Base-by-base conservation (phyloP, 768 basidiomycete genomes). In the Leccinum ochraceum region DNA sequence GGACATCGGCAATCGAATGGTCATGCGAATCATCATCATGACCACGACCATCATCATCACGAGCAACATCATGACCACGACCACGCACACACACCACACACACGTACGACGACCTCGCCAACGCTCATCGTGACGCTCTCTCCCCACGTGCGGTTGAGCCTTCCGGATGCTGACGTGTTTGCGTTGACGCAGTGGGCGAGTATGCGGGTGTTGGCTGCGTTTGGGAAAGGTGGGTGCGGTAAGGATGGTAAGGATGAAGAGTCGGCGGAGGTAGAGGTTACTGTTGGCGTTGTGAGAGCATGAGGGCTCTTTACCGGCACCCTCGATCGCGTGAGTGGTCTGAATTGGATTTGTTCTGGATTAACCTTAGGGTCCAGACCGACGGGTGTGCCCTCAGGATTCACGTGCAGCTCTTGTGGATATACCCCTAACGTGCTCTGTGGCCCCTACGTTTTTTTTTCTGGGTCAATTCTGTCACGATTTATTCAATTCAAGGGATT, bases 61-160 rank as follows among this genome's bases (percentile, higher is more conserved):
- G 26, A n/a, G 28, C 44, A 55, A 53, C 13, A 48, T n/a, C 54
- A 52, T 26, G 24, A 26, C 24, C 24, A 3, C 24, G 24, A 26
- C 24, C 3, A 26, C 57, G 52, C n/a, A 44, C n/a, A 44, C 10
- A 8, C 9, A 44, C 8, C n/a, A 11, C n/a, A 5, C n/a, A 4
- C 42, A 20, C 52, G 24, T 11, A 5, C 32, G 11, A 58, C 44
- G 57, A 66, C 69, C 8, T 71, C 78, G 13, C 75, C 80, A 22
- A 66, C 72, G n/a, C 78, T 93, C 60, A 81, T 96, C 14, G 86
- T 92, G 32, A 92, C 94, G 32, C 77, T 95, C 26, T 88, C 93
- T 69, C 74, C 92, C 49, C 92, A 93, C 68, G 89, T 96, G 14
- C 75, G 79, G 39, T 72, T 79, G 39, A 86, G 88, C 59, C 69